Conservation (phyloP, 1,139 yeast species). For the Zygosaccharomyces sapae region DNA sequence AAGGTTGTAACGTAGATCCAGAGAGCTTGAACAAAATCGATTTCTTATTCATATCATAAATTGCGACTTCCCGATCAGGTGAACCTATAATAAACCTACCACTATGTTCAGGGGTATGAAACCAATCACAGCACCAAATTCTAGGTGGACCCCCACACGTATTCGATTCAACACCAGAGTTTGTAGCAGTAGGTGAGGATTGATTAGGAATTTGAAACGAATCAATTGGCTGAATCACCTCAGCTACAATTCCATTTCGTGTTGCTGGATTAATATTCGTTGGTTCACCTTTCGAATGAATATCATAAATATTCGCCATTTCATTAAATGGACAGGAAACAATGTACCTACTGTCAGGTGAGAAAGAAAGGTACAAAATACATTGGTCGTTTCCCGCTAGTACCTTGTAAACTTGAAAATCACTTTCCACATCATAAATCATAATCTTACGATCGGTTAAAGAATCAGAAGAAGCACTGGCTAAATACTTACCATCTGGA, state of each 20-base stretch:
- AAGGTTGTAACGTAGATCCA: constrained; percentile 18
- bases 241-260: constrained; percentile 18
- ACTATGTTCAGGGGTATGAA: constrained; percentile 43
- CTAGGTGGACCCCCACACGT: constrained; percentile 49
- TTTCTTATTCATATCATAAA: constrained; percentile 49
- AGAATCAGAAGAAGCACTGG: constrained; percentile 72
- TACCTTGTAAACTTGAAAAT: constrained; percentile 44
- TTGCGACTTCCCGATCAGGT: constrained; percentile 67
- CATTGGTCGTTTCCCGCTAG: constrained; percentile 53
- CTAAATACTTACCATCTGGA: constrained; percentile 69
- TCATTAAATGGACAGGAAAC: constrained; percentile 69
- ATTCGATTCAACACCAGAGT: constrained; percentile 4
- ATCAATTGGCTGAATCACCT: constrained; percentile 26
- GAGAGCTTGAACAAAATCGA: constrained; percentile 38
- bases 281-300: constrained; percentile 39
- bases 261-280: constrained; percentile 19
- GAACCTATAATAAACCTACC: constrained; percentile 67
- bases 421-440: constrained; percentile 59
- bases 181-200: constrained; percentile 2
- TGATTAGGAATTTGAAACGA: constrained; percentile 24
- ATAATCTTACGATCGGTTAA: constrained; percentile 42
- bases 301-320: constrained; percentile 62
- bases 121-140: constrained; percentile 71
- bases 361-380: constrained; percentile 66
- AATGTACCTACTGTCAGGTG: constrained; percentile 61